phyloP scores from a whole-genome alignment of 164 flowering plant genomes.

The Nymphaea thermarum region DNA sequence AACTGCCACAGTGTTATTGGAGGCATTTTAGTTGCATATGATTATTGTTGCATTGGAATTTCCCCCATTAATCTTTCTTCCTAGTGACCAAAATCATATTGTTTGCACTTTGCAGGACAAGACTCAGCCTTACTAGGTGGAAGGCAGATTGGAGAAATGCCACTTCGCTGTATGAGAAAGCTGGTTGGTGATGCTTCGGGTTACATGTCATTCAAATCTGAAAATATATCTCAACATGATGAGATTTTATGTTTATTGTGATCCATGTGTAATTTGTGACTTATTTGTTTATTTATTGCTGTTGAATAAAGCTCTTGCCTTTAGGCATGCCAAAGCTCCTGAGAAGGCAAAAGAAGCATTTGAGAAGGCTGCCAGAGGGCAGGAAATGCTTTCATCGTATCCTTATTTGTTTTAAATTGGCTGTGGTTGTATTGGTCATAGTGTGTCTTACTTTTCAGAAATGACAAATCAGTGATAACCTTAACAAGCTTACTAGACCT shows the following conservation, averaged over 20 bases:
- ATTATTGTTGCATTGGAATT: background rate
- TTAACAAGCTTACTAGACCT: constrained; percentile 50
- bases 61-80: background rate
- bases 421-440: background rate
- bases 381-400: constrained; percentile 95
- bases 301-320: constrained; percentile 44
- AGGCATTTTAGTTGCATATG: no score
- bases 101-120: constrained; percentile 37
- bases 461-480: constrained; percentile 12
- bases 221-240: no score
- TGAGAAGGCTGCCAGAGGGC: constrained; percentile 92
- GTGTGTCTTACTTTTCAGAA: background rate
- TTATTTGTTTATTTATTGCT: background rate
- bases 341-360: constrained; percentile 78
- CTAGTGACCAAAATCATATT: background rate
- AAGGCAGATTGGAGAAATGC: constrained; percentile 93
- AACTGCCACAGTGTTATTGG: no score
- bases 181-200: constrained; percentile 37
- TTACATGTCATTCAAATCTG: background rate
- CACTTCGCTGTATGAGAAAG: constrained; percentile 70
- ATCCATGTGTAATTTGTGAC: background rate
- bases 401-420: constrained; percentile 15
- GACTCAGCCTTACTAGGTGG: constrained; percentile 85
- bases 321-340: constrained; percentile 44
- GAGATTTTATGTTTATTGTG: no score